Percentiles rank a stretch among this genome's conserved stretches.
These are phyloP conservation scores for Fusarium coicis DNA, from an alignment of 2,329 filamentous ascomycete genomes.

Conservation along the genomic window DNA sequence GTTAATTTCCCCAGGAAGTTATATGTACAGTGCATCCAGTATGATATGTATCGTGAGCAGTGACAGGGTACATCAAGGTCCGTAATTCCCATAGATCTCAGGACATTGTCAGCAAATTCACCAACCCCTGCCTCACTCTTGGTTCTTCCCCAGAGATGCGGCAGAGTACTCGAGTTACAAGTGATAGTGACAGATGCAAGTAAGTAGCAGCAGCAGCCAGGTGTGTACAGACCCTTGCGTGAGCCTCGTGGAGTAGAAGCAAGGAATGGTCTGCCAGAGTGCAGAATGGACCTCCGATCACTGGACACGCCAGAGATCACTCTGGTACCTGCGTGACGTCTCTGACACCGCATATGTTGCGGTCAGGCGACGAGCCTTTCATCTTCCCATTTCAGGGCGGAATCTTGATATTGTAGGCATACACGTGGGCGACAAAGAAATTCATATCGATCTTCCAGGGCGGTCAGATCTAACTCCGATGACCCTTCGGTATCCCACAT, in stretches of 20 bases:
- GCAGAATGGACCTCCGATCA: slow-evolving; percentile 23
- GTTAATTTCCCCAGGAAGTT: slow-evolving; percentile 17
- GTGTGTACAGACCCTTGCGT: slow-evolving; percentile 41
- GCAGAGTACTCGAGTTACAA: slow-evolving; percentile 22
- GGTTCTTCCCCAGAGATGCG: slow-evolving; percentile 24
- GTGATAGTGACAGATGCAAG: slow-evolving; percentile 32
- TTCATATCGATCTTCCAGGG: slow-evolving; percentile 3
- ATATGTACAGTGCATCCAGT: neutral
- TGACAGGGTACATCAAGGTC: slow-evolving; percentile 23
- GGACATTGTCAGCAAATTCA: slow-evolving; percentile 30
- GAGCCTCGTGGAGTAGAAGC: slow-evolving; percentile 41
- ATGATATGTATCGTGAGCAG: slow-evolving; percentile 25
- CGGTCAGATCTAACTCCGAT: slow-evolving; percentile 24
- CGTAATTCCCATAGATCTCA: slow-evolving; percentile 15
- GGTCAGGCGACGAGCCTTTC: slow-evolving; percentile 10
- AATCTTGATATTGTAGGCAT: neutral
- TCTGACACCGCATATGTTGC: slow-evolving; percentile 36
- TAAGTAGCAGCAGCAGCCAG: slow-evolving; percentile 29
- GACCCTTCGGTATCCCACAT: slow-evolving; percentile 19
- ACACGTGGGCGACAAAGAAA: slow-evolving; percentile 13
- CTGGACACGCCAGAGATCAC: slow-evolving; percentile 5
- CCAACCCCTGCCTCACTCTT: slow-evolving; percentile 31
- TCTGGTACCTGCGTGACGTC: slow-evolving; percentile 44
- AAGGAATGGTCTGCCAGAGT: slow-evolving; percentile 24
- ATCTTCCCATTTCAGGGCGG: neutral